These are phyloP conservation scores for Trichoderma oligosporum DNA, from an alignment of 2,329 filamentous ascomycete genomes.

Conservation along the genomic window DNA sequence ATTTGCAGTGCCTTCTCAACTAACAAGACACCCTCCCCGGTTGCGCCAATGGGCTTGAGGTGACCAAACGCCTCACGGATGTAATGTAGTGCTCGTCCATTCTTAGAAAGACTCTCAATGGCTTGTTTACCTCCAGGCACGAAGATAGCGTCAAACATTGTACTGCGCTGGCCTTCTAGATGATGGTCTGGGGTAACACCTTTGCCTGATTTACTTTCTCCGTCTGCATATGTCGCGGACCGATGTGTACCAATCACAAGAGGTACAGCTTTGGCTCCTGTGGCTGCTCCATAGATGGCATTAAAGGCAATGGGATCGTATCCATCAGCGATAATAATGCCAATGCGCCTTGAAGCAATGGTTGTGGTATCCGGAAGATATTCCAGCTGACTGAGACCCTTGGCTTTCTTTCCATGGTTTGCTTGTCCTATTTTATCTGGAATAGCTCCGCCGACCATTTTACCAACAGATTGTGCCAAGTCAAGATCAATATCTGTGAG, in stretches of 20 bases:
- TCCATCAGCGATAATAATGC: slow-evolving; percentile 73
- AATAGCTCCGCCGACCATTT: slow-evolving; percentile 62
- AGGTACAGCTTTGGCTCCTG: slow-evolving; percentile 60
- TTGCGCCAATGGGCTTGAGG: slow-evolving; percentile 73
- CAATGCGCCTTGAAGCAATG: slow-evolving; percentile 67
- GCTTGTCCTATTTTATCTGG: slow-evolving; percentile 49
- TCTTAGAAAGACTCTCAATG: slow-evolving; percentile 60
- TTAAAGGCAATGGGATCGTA: slow-evolving; percentile 65
- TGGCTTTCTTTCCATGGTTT: slow-evolving; percentile 67
- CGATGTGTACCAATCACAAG: slow-evolving; percentile 70
- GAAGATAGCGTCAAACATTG: slow-evolving; percentile 77
- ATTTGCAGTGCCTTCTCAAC: slow-evolving; percentile 49
- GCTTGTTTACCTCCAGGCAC: slow-evolving; percentile 67
- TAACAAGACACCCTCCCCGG: slow-evolving; percentile 66
- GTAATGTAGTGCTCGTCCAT: slow-evolving; percentile 71
- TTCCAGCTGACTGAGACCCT: slow-evolving; percentile 65
- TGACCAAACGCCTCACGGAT: slow-evolving; percentile 78
- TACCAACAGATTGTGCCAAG: slow-evolving; percentile 65
- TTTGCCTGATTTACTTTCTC: slow-evolving; percentile 28
- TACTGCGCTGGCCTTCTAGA: slow-evolving; percentile 73
- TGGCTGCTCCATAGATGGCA: slow-evolving; percentile 60
- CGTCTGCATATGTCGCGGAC: slow-evolving; percentile 54
- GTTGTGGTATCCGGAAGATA: slow-evolving; percentile 60
- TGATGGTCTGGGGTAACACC: slow-evolving; percentile 66
- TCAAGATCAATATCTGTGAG: slow-evolving; percentile 68